Evolutionary conservation across 805 yeast genomes (phyloP), one percentile per base, ranked within the genome.

Genomic region (Yarrowia sp.): DNA sequence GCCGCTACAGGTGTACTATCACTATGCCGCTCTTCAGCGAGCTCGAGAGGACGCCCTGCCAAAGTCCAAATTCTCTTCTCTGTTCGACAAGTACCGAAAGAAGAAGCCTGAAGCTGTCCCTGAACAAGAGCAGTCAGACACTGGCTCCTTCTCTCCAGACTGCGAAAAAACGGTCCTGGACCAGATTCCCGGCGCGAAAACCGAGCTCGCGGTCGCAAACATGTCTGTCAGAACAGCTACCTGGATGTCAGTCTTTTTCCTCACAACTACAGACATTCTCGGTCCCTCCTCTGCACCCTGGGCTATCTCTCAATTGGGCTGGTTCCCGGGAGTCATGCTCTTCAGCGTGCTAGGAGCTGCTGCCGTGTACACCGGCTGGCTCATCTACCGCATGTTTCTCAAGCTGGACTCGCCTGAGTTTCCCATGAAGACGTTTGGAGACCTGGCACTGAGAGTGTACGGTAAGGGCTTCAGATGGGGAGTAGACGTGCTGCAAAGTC

Each of bases 71-170:
- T 48, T 48, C 36, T 26, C 36, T 2, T 48, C 52, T 14, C 11
- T 48, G 7, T 48, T 48, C 52, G 52, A 48, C 52, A 48, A 48
- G 52, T 48, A 48, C 52, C 52, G 52, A 8, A 48, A 46, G 35
- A 46, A 48, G 52, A 48, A 48, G 19, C 32, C 52, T 4, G 52
- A 46, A 12, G 9, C 16, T 15, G 52, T 26, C 11, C 9, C n/a
- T 10, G n/a, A 15, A 4, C 22, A 15, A 1, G 50, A 46, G 10
- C n/a, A 46, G 11, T 5, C 14, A 22, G 14, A 16, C 50, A 46
- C n/a, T 9, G 50, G 49, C 11, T 3, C 49, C n/a, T 19, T 22
- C 10, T 5, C 35, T 46, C 12, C 52, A 26, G 52, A 48, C 52
- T 15, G 12, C 16, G 52, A 48, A 10, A 48, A 48, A 8, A 8